Percentiles rank a stretch among this genome's conserved stretches.
Conservation (phyloP, 352 stramenopile species). For the Saprolegnia diclina region DNA sequence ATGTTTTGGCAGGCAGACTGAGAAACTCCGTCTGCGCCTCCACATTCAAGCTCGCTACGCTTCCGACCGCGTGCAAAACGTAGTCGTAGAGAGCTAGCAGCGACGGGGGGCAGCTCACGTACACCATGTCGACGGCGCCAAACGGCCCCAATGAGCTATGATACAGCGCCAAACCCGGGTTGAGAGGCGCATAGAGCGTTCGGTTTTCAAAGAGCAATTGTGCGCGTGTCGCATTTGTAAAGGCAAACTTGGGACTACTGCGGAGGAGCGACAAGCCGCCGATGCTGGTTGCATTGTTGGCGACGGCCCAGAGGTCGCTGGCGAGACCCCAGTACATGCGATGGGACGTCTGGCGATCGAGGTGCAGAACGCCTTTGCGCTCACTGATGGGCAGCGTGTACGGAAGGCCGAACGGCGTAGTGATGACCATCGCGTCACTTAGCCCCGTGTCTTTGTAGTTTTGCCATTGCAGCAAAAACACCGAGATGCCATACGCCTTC, state of each 20-base stretch:
- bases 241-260: constrained; percentile 9
- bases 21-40: neutral
- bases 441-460: constrained; percentile 16
- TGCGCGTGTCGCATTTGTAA: neutral
- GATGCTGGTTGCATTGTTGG: neutral
- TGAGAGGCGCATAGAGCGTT: neutral
- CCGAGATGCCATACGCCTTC: neutral
- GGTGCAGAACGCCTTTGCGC: neutral
- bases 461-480: constrained; percentile 15
- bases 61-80: neutral
- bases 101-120: neutral
- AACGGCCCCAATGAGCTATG: neutral
- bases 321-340: constrained; percentile 24
- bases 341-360: neutral
- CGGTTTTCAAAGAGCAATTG: constrained; percentile 4
- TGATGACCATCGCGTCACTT: neutral
- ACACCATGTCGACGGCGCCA: constrained; percentile 22
- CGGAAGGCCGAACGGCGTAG: neutral
- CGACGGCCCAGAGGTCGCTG: constrained; percentile 21
- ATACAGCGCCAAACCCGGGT: neutral
- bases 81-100: neutral
- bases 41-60: neutral
- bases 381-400: neutral
- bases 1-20: neutral
- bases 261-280: constrained; percentile 1